Evolutionary conservation across 1,139 yeast species (phyloP).

Genomic region (Pneumocystis murina): DNA sequence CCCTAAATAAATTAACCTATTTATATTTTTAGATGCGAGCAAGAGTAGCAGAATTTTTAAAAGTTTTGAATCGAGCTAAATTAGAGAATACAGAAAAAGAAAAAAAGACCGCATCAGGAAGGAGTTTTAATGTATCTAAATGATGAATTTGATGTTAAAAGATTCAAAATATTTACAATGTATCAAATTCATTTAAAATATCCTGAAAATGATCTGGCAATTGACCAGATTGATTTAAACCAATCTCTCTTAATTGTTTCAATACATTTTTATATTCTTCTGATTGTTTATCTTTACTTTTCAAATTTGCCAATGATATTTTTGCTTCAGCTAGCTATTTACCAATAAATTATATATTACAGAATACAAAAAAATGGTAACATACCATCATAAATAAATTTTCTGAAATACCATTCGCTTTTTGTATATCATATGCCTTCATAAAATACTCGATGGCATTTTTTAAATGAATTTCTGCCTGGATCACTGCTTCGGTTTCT

Average conservation of each 20-base stretch:
- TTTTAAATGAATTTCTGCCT: neutral
- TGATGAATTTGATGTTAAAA: neutral
- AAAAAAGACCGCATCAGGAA: conserved; percentile 72
- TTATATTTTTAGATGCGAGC: conserved; percentile 48
- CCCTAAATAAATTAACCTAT: neutral
- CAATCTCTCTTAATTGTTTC: neutral
- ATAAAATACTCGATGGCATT: neutral
- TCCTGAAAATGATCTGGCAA: neutral
- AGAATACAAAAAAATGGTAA: neutral
- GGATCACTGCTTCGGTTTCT: neutral
- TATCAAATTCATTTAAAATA: neutral
- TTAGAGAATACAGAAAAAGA: conserved; percentile 72
- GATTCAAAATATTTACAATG: neutral
- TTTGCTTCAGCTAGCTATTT: neutral
- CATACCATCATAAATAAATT: neutral
- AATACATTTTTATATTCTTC: neutral
- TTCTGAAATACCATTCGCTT: neutral
- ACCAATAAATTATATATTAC: neutral
- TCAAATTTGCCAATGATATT: neutral
- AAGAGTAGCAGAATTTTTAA: conserved; percentile 83
- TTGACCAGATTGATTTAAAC: neutral
- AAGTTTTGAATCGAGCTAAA: conserved; percentile 91
- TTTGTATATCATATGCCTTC: neutral
- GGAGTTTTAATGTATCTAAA: conserved; percentile 40
- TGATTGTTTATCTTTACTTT: neutral